These are phyloP conservation scores for Suhomyces emberorum DNA, from an alignment of 805 yeast genomes.

Conservation along the genomic window DNA sequence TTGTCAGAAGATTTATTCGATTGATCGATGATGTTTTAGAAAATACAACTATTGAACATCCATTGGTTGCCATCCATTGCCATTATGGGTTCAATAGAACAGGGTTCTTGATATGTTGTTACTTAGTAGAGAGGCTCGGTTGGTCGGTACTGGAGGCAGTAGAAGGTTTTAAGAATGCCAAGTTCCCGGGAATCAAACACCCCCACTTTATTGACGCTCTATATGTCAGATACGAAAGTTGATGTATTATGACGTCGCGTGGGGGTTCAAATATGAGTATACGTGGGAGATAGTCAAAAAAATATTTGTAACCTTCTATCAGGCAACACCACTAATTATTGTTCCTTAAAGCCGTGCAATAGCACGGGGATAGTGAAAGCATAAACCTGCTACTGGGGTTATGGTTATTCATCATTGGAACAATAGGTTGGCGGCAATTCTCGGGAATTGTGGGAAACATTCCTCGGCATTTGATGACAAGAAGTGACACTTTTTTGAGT, in stretches of 20 bases:
- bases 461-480: too few species aligned
- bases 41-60: constrained; percentile 19
- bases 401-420: too few species aligned
- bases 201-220: constrained; percentile 74
- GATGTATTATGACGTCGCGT: not conserved
- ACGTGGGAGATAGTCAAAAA: too few species aligned
- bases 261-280: too few species aligned
- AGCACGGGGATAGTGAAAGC: too few species aligned
- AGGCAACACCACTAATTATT: too few species aligned
- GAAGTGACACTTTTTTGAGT: too few species aligned
- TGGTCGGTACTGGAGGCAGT: constrained; percentile 64
- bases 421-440: too few species aligned
- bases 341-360: too few species aligned
- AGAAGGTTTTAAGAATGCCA: constrained; percentile 52
- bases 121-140: constrained; percentile 56
- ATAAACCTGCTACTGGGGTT: too few species aligned
- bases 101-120: constrained; percentile 69
- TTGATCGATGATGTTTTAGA: constrained; percentile 47
- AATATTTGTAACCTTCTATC: too few species aligned
- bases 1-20: constrained; percentile 54
- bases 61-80: constrained; percentile 65
- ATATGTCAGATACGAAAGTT: constrained; percentile 55
- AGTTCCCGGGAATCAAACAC: constrained; percentile 73
- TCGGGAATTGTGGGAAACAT: too few species aligned
- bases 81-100: constrained; percentile 82